Evolutionary conservation across 768 basidiomycete genomes (phyloP).

Genomic region (Xanthoconium purpureum): DNA sequence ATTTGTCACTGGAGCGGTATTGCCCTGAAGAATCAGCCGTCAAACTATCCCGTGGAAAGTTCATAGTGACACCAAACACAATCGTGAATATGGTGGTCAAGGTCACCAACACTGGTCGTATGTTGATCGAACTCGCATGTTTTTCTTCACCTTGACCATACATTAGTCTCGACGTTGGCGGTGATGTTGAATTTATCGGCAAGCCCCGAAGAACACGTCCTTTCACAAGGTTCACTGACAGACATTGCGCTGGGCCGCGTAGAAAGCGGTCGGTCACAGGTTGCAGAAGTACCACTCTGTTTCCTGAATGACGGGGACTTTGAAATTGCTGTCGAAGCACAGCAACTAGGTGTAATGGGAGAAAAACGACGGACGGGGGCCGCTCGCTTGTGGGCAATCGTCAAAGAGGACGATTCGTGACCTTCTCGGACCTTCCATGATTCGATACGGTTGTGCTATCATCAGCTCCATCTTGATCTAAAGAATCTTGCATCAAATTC

Average conservation of each 20-base stretch:
- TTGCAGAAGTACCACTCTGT: conserved; percentile 57
- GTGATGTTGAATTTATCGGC: conserved; percentile 53
- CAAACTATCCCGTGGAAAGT: conserved; percentile 37
- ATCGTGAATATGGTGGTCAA: conserved; percentile 58
- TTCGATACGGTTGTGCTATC: neutral
- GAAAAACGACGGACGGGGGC: conserved; percentile 22
- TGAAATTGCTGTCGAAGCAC: conserved; percentile 40
- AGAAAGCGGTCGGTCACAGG: conserved; percentile 47
- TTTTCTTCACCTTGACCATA: conserved; percentile 7
- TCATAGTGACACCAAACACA: conserved; percentile 52
- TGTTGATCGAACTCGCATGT: conserved; percentile 28
- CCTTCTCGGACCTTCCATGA: neutral
- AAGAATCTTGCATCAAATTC: too few species aligned
- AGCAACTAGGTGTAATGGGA: conserved; percentile 19
- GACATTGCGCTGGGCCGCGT: conserved; percentile 67
- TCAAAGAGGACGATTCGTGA: conserved; percentile 10
- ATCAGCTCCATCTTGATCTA: too few species aligned
- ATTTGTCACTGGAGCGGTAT: conserved; percentile 47
- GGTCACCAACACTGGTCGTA: conserved; percentile 68
- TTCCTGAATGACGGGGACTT: conserved; percentile 74
- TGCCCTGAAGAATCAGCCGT: conserved; percentile 18
- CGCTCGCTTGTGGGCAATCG: conserved; percentile 14
- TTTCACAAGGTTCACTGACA: conserved; percentile 64
- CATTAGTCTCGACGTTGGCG: conserved; percentile 48
- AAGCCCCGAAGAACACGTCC: conserved; percentile 60